phyloP scores from a whole-genome alignment of 2,329 filamentous ascomycete genomes.

The Chrysoporthe austroafricana region DNA sequence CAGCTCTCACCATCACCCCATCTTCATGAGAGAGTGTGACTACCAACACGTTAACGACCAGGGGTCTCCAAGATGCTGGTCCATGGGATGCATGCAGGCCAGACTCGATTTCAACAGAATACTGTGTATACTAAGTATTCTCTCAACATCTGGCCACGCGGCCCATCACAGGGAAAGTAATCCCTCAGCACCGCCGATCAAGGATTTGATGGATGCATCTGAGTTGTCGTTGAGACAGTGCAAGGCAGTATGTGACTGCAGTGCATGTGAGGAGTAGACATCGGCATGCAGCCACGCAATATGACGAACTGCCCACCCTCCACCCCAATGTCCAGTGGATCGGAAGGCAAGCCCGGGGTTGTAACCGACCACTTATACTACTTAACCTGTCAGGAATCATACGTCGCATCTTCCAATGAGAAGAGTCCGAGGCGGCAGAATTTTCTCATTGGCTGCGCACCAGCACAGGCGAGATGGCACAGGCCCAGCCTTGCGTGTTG shows the following conservation, averaged over 20 bases:
- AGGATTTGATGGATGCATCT: constrained; percentile 25
- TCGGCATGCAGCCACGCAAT: neutral
- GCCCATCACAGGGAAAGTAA: neutral
- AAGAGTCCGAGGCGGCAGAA: neutral
- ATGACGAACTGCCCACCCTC: neutral
- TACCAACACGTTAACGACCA: neutral
- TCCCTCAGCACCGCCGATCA: neutral
- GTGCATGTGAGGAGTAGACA: neutral
- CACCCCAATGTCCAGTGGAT: too few species aligned
- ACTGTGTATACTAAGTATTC: too few species aligned
- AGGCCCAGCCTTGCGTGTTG: constrained; percentile 30
- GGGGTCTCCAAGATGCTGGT: neutral
- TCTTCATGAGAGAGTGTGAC: neutral
- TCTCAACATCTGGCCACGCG: neutral
- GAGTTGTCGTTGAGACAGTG: constrained; percentile 23
- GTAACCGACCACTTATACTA: constrained; percentile 12
- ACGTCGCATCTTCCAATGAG: constrained; percentile 32
- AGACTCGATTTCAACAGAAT: neutral
- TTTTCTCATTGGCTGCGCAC: constrained; percentile 33
- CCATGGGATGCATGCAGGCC: neutral
- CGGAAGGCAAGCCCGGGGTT: too few species aligned
- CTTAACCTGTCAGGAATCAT: neutral
- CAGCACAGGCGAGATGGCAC: constrained; percentile 5
- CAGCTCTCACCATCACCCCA: constrained; percentile 2
- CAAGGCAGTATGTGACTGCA: constrained; percentile 11